These are phyloP conservation scores for Raphanus sativus DNA, from an alignment of 345 rosid species.

Conservation along the genomic window DNA sequence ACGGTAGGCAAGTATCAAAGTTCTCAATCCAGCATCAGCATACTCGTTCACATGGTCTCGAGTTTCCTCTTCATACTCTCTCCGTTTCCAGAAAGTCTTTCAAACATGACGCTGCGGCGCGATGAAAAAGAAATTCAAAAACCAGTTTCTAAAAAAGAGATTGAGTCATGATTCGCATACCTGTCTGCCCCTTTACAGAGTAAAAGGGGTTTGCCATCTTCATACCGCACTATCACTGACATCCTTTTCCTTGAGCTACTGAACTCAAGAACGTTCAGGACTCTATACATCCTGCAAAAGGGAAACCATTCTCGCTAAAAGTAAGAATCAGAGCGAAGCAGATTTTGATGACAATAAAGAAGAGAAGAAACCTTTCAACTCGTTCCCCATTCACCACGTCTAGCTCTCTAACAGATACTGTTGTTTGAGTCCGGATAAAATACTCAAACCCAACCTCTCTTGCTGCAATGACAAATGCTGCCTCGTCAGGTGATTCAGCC, in stretches of 20 bases:
- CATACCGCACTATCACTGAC: slow-evolving; percentile 80
- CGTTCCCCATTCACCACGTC: slow-evolving; percentile 52
- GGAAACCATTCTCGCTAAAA: slow-evolving; percentile 7
- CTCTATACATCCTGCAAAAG: slow-evolving; percentile 64
- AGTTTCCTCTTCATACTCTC: slow-evolving; percentile 64
- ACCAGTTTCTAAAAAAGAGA: not conserved
- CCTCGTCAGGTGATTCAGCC: slow-evolving; percentile 98
- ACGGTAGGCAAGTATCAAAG: slow-evolving; percentile 85
- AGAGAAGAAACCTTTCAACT: slow-evolving; percentile 65
- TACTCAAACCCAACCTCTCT: slow-evolving; percentile 92
- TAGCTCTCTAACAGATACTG: slow-evolving; percentile 60
- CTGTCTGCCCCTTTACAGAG: slow-evolving; percentile 98
- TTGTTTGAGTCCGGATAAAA: slow-evolving; percentile 71
- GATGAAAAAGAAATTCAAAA: not conserved
- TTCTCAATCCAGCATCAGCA: slow-evolving; percentile 96
- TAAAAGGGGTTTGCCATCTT: slow-evolving; percentile 71
- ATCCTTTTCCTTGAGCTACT: slow-evolving; percentile 63
- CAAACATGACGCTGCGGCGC: slow-evolving; percentile 75
- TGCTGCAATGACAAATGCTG: slow-evolving; percentile 96
- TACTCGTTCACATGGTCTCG: slow-evolving; percentile 77
- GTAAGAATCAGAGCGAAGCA: slow-evolving; percentile 5
- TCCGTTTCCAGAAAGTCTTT: slow-evolving; percentile 72
- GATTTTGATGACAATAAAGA: slow-evolving; percentile 1
- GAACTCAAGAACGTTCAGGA: slow-evolving; percentile 77
- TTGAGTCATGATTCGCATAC: slow-evolving; percentile 43